Base-by-base conservation (phyloP, 441 rosid species). In the Populus hybrid region DNA sequence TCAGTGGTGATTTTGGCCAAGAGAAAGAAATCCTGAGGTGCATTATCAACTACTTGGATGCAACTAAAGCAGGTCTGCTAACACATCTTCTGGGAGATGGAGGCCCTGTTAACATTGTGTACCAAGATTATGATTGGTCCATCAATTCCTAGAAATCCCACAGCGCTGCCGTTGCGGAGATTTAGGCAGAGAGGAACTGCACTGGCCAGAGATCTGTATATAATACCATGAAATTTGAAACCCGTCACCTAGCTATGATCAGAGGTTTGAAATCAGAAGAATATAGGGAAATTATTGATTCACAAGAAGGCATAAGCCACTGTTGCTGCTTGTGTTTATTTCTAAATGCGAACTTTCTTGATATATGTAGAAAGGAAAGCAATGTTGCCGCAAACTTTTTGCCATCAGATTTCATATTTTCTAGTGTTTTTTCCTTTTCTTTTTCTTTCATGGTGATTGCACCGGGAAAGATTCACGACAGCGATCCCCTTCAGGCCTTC, bases 51-150 rank as follows among this genome's bases (percentile, higher is more conserved):
- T 93, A 89, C 86, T 67, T 92, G 85, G 97, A 95, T 83, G 87
- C 95, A 73, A 89, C 86, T 2, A 89, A 84, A 78, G 87, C 94
- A 16, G 98, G 99, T 57, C 93, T 93, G 57, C 80, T 91, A 78
- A 92, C 90, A 0, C 97, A 93, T 89, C 93, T 95, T 67, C 74
- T 89, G 76, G 80, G 83, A 69, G 97, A 93, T 81, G 95, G 93
- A 10, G 88, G 92, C 12, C 88, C 94, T 24, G 69, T 95, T 74
- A 73, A 83, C 68, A 82, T 93, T 54, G 86, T 86, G 20, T 92
- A 92, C 85, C 93, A 89, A 79, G 81, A 89, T 46, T 95, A 86
- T 78, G 94, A 93, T 78, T 90, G 97, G 97, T 85, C 97, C 71
- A 82, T 89, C 70, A 92, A 91, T 85, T 83, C 85, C 28, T 87